phyloP scores from a whole-genome alignment of 441 rosid genomes.

The Gossypium aridum region DNA sequence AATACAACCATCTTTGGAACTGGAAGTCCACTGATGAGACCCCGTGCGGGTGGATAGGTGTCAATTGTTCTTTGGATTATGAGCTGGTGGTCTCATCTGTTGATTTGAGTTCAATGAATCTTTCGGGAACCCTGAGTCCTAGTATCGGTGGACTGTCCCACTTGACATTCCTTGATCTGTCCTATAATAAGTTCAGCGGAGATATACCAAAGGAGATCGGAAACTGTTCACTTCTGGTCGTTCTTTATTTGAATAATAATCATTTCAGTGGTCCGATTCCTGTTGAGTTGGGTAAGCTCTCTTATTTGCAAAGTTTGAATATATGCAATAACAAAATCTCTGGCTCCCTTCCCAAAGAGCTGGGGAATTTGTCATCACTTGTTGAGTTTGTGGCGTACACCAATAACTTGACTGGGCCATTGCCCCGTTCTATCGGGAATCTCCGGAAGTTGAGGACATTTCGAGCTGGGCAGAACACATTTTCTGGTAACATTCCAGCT shows the following conservation, averaged over 20 bases:
- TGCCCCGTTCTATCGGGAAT: slow-evolving; percentile 77
- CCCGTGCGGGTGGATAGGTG: slow-evolving; percentile 82
- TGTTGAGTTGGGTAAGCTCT: slow-evolving; percentile 45
- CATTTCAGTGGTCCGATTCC: slow-evolving; percentile 66
- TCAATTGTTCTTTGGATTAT: slow-evolving; percentile 57
- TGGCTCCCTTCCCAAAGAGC: slow-evolving; percentile 68
- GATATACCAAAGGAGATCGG: slow-evolving; percentile 63
- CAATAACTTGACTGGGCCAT: slow-evolving; percentile 74
- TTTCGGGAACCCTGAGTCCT: slow-evolving; percentile 64
- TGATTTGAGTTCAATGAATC: slow-evolving; percentile 65
- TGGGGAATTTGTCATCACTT: slow-evolving; percentile 59
- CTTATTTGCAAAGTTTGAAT: slow-evolving; percentile 40
- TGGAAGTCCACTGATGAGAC: slow-evolving; percentile 71
- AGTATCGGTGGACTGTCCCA: slow-evolving; percentile 60
- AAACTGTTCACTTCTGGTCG: slow-evolving; percentile 48
- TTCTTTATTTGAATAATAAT: slow-evolving; percentile 65
- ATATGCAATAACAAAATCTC: slow-evolving; percentile 80
- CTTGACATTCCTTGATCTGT: slow-evolving; percentile 58
- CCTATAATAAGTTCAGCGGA: slow-evolving; percentile 53
- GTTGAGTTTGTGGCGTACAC: slow-evolving; percentile 83
- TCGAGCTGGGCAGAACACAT: slow-evolving; percentile 77
- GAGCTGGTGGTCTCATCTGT: slow-evolving; percentile 57
- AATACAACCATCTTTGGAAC: slow-evolving; percentile 39
- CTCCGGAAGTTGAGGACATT: slow-evolving; percentile 52
- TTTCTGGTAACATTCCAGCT: slow-evolving; percentile 72